A percentile compares a stretch with the other conserved stretches of the same genome.
Evolutionary conservation across 352 stramenopile genomes (phyloP).

Genomic region (Phytophthora tubulina): DNA sequence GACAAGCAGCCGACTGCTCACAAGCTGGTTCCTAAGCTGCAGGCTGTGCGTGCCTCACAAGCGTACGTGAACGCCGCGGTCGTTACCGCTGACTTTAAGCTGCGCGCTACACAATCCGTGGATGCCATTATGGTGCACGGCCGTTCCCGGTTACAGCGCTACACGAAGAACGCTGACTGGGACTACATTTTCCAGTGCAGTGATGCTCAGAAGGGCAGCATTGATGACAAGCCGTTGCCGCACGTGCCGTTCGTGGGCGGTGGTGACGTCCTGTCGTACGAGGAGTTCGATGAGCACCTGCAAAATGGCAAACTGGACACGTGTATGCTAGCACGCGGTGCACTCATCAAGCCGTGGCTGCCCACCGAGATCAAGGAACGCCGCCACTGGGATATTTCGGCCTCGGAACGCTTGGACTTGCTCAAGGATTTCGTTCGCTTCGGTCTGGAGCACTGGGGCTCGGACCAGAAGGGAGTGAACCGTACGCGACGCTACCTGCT

Average conservation of each 20-base stretch:
- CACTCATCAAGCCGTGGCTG: conserved; percentile 99
- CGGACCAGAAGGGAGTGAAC: conserved; percentile 98
- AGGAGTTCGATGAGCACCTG: conserved; percentile 88
- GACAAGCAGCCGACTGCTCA: conserved; percentile 96
- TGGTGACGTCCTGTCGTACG: conserved; percentile 88
- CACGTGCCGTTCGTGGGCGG: conserved; percentile 94
- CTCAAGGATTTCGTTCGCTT: conserved; percentile 97
- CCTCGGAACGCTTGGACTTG: conserved; percentile 96
- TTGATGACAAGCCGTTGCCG: conserved; percentile 26
- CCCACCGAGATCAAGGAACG: conserved; percentile 99
- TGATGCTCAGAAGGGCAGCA: conserved; percentile 50
- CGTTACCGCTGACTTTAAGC: conserved; percentile 73
- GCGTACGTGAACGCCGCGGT: conserved; percentile 86
- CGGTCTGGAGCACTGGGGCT: conserved; percentile 99
- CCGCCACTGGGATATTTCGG: conserved; percentile 97
- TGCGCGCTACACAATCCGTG: conserved; percentile 69
- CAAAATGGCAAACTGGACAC: conserved; percentile 88
- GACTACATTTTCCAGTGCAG: conserved; percentile 96
- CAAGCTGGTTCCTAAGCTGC: conserved; percentile 94
- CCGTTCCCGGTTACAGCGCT: conserved; percentile 96
- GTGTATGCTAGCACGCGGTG: conserved; percentile 92
- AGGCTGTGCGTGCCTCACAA: conserved; percentile 62
- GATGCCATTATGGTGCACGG: conserved; percentile 95
- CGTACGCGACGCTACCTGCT: conserved; percentile 98
- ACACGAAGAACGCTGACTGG: conserved; percentile 98